Evolutionary conservation across 2,329 filamentous ascomycete genomes (phyloP), one percentile per base, ranked within the genome.

Genomic region (Sarocladiaceae sp.): DNA sequence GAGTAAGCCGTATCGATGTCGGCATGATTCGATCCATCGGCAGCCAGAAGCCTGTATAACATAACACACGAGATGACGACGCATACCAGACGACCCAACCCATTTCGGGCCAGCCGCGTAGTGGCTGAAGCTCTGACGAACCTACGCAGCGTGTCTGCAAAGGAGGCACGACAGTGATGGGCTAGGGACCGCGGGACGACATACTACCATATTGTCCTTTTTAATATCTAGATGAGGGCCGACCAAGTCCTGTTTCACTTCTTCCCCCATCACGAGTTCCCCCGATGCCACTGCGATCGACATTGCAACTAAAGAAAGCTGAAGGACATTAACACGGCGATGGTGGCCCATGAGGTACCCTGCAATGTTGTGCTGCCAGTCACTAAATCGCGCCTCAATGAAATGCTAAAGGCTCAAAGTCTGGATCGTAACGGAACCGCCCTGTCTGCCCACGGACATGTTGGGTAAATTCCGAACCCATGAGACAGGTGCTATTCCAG

Each of bases 1-100:
- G 54, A 55, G 25, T 55, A 53, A 44, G 36, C 28, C 47, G 13
- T 44, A n/a, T 36, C 18, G 17, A 50, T 26, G 13, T 15, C 8
- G 13, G 33, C 15, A 26, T n/a, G 13, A n/a, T 28, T 46, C 17
- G 40, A 28, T 26, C 15, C 26, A 33, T 15, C 25, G 29, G 29
- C 22, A 48, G 20, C 26, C 37, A 11, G 36, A 18, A 47, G 7
- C 18, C 3, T 53, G 51, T 53, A 55, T 40, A 55, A 55, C 51
- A 54, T 25, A 54, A 55, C 51, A 54, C 23, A 54, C 48, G 52
- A 54, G 44, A 54, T 49, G 37, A 54, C 48, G 52, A 54, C 46
- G 15, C 47, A 40, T 11, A 22, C 26, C 23, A 44, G 28, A 48
- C 44, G 44, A 48, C 6, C n/a, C 44, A 7, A 22, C 22, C 25